Evolutionary conservation across 1,284 basidiomycete species (phyloP).

Genomic region (Heterobasidion occidentale): DNA sequence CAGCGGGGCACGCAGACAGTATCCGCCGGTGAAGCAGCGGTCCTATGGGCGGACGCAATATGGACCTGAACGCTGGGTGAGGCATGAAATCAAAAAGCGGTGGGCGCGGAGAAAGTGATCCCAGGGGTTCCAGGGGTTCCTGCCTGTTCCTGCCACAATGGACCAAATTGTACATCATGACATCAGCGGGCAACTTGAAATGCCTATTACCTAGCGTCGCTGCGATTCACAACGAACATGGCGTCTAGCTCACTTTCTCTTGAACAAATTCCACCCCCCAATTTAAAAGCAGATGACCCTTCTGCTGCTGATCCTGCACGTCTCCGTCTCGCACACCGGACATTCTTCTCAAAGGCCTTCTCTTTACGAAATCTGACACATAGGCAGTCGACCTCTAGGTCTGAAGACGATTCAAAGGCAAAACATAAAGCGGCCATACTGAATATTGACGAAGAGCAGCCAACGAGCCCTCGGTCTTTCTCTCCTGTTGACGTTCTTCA

Average conservation of each 20-base stretch:
- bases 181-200: too few species aligned
- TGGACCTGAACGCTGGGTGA: neutral
- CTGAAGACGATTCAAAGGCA: neutral
- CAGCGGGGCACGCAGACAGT: neutral
- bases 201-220: too few species aligned
- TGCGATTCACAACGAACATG: neutral
- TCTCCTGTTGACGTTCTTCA: slow-evolving; percentile 26
- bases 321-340: slow-evolving; percentile 29
- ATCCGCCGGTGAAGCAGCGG: neutral
- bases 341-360: slow-evolving; percentile 19
- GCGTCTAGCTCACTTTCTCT: neutral
- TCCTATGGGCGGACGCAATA: neutral
- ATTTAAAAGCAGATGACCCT: slow-evolving; percentile 27
- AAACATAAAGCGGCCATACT: neutral
- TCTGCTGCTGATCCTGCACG: slow-evolving; percentile 35
- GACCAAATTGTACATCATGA: too few species aligned
- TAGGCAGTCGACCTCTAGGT: slow-evolving; percentile 3
- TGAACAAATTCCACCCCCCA: slow-evolving; percentile 4
- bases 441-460: neutral
- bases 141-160: too few species aligned
- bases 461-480: neutral
- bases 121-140: too few species aligned
- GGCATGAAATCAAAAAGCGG: neutral
- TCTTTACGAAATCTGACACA: slow-evolving; percentile 6
- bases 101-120: too few species aligned